Percentiles rank a stretch among this genome's conserved stretches.
These are phyloP conservation scores for Trematosphaeria pertusa DNA, from an alignment of 2,329 filamentous ascomycete genomes.

Conservation along the genomic window DNA sequence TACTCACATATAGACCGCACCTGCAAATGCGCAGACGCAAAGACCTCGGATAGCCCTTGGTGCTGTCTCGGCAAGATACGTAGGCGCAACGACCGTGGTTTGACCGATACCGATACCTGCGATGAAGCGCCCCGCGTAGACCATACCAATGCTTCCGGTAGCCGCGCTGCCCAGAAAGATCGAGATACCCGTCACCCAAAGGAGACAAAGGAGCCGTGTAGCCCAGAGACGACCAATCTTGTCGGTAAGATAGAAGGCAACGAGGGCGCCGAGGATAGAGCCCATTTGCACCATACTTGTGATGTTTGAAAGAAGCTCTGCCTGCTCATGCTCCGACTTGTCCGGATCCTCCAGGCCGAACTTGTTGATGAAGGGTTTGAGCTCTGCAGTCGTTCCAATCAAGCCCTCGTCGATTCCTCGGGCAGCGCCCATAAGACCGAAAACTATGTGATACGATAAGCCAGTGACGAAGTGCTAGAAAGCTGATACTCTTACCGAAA, in stretches of 20 bases:
- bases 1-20: slow-evolving; percentile 69
- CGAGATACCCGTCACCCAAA: slow-evolving; percentile 51
- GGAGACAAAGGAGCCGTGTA: slow-evolving; percentile 49
- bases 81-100: slow-evolving; percentile 71
- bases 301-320: slow-evolving; percentile 65
- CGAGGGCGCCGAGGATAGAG: slow-evolving; percentile 72
- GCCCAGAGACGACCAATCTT: slow-evolving; percentile 53
- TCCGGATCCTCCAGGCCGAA: slow-evolving; percentile 44
- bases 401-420: slow-evolving; percentile 82
- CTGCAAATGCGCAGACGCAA: slow-evolving; percentile 74
- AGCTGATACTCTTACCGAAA: slow-evolving; percentile 55
- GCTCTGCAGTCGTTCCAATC: slow-evolving; percentile 68
- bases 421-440: slow-evolving; percentile 77
- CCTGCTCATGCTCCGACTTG: slow-evolving; percentile 38
- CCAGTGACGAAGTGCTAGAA: no score
- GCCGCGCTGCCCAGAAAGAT: slow-evolving; percentile 49
- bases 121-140: slow-evolving; percentile 72
- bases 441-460: slow-evolving; percentile 53
- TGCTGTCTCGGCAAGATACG: slow-evolving; percentile 76
- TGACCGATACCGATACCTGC: slow-evolving; percentile 71
- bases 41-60: slow-evolving; percentile 74
- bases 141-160: slow-evolving; percentile 51
- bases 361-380: slow-evolving; percentile 43
- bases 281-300: slow-evolving; percentile 84
- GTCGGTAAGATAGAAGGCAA: slow-evolving; percentile 61